Evolutionary conservation across 306 rosid species (phyloP), one percentile per base, ranked within the genome.

Genomic region (Ormosia semicastrata): DNA sequence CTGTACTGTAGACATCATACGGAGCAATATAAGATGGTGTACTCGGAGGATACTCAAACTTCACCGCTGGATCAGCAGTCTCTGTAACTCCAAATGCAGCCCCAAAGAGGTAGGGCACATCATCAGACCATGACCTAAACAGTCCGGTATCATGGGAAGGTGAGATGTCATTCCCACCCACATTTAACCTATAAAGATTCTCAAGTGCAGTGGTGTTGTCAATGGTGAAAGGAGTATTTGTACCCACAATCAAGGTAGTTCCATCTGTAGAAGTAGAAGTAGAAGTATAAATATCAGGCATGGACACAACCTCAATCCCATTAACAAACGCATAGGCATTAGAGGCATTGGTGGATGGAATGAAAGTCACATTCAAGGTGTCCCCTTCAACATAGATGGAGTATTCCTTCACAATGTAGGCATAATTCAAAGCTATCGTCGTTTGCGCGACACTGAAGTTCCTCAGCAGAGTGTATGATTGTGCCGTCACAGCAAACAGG

Each of bases 301-400:
- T 89, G 2, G 98, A 92, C 63, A 96, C 89, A 77, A 96, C 69
- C 90, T 93, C 99, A 60, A 96, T 91, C 84, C 99, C 99, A 80
- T 96, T 96, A n/a, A 93, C 92, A 83, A 93, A 96, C 0, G 97
- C 98, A 73, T 80, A 92, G 0, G 94, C 87, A 60, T 92, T 92
- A 0, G 97, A 79, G 65, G 87, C 79, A 18, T 77, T 59, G 18
- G 87, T 2, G 1, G 98, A 93, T 2, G 99, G 99, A 46, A 39
- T 63, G 53, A 96, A 93, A 56, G 93, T 92, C 41, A 96, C 85
- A 54, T 87, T 85, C 89, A 96, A 71, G 15, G 85, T 79, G 10
- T 81, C 89, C 46, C 83, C 94, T 9, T 84, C 92, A 30, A 96
- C 97, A 85, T 87, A 7, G 41, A 96, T 87, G 0, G 79, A 39